Percentiles rank a stretch among this genome's conserved stretches.
Conservation (phyloP, 306 rosid species). For the Astragalus glycyphyllos region DNA sequence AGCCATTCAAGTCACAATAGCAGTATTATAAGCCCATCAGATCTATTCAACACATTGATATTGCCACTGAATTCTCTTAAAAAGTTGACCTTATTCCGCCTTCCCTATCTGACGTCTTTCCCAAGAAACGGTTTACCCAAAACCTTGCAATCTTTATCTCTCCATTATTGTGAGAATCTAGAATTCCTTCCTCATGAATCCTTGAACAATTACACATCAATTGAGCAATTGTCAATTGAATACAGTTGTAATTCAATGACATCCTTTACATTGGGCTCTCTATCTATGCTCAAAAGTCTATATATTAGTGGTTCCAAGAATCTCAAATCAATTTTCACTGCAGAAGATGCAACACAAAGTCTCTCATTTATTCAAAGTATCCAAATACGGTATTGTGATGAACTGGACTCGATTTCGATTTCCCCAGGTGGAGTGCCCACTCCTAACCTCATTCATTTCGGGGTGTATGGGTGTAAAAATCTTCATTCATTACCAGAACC, state of each 20-base stretch:
- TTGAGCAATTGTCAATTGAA: not conserved
- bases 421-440: not conserved
- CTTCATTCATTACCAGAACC: constrained; percentile 21
- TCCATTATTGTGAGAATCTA: not conserved
- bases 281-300: constrained; percentile 19
- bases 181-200: constrained; percentile 29
- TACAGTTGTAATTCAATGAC: constrained; percentile 7
- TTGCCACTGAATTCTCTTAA: not conserved
- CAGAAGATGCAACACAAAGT: constrained; percentile 5
- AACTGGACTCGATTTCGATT: constrained; percentile 23
- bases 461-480: constrained; percentile 27
- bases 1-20: not conserved
- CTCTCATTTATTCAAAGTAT: constrained; percentile 10
- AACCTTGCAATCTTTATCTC: not conserved
- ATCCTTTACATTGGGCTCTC: constrained; percentile 9
- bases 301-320: not conserved
- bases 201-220: constrained; percentile 16
- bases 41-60: not conserved
- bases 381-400: not conserved
- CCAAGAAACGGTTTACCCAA: constrained; percentile 29
- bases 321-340: not conserved
- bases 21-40: not conserved
- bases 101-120: constrained; percentile 33
- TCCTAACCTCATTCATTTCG: not conserved
- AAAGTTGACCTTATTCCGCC: not conserved